phyloP scores from a whole-genome alignment of 257 asterid species.

The Solanum ossicruentum region DNA sequence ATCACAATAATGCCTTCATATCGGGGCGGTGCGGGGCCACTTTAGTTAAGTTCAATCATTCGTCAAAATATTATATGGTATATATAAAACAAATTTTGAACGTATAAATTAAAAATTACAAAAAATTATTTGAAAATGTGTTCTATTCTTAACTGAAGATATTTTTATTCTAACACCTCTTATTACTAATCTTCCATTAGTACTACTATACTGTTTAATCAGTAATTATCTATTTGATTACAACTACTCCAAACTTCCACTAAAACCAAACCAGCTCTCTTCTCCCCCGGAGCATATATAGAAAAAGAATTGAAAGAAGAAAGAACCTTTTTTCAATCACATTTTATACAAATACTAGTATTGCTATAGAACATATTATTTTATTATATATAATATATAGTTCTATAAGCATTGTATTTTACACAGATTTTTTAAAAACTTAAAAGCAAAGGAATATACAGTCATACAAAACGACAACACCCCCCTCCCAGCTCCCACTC shows the following conservation, averaged over 20 bases:
- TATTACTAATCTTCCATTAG: too few relatives aligned
- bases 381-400: not conserved
- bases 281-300: not conserved
- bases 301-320: not conserved
- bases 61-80: too few relatives aligned
- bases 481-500: not conserved
- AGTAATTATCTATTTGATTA: not conserved
- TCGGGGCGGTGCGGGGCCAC: too few relatives aligned
- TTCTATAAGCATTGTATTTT: not conserved
- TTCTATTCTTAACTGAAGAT: too few relatives aligned
- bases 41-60: too few relatives aligned
- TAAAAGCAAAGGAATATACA: slow-evolving; percentile 18
- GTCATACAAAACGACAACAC: slow-evolving; percentile 25
- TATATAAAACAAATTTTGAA: too few relatives aligned
- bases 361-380: not conserved
- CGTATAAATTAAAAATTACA: too few relatives aligned
- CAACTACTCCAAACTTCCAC: not conserved
- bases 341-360: not conserved
- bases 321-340: not conserved
- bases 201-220: not conserved
- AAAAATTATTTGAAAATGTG: too few relatives aligned
- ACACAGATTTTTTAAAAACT: not conserved
- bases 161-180: too few relatives aligned
- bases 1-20: too few relatives aligned
- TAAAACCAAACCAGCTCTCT: not conserved